phyloP scores from a whole-genome alignment of 2,329 filamentous ascomycete species.

The Gnomoniopsis sp. region DNA sequence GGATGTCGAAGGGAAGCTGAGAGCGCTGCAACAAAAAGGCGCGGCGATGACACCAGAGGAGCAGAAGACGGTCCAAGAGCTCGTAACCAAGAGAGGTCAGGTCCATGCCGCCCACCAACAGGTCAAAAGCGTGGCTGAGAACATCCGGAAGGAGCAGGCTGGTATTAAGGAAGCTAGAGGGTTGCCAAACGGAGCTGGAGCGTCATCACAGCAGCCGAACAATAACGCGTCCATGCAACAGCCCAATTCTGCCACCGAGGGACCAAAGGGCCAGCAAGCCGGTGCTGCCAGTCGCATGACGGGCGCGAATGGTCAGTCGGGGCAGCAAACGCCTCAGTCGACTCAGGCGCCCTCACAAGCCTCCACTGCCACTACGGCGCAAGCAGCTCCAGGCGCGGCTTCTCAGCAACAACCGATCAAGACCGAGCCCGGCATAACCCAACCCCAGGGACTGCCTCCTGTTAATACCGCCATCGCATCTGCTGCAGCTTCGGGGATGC shows the following conservation, averaged over 20 bases:
- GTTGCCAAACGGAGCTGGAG: slow-evolving; percentile 19
- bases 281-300: slow-evolving; percentile 25
- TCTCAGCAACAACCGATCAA: slow-evolving; percentile 29
- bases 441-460: slow-evolving; percentile 21
- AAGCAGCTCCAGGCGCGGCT: slow-evolving; percentile 19
- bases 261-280: slow-evolving; percentile 42
- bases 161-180: slow-evolving; percentile 26
- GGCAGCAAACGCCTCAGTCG: slow-evolving; percentile 20
- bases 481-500: slow-evolving; percentile 31
- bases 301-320: slow-evolving; percentile 19
- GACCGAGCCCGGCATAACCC: slow-evolving; percentile 31
- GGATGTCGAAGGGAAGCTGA: slow-evolving; percentile 39
- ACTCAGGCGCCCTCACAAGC: slow-evolving; percentile 21
- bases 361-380: slow-evolving; percentile 23
- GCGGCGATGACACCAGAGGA: slow-evolving; percentile 45
- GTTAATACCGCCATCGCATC: slow-evolving; percentile 28
- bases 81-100: slow-evolving; percentile 34
- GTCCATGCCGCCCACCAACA: slow-evolving; percentile 39
- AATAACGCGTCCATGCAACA: slow-evolving; percentile 23
- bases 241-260: slow-evolving; percentile 43
- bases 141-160: slow-evolving; percentile 44
- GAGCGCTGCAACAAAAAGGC: slow-evolving; percentile 40
- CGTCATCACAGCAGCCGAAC: slow-evolving; percentile 3
- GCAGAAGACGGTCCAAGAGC: slow-evolving; percentile 39
- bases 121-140: slow-evolving; percentile 45